Conservation (phyloP, 2,329 filamentous ascomycete genomes). For the Polytolypa hystricis region DNA sequence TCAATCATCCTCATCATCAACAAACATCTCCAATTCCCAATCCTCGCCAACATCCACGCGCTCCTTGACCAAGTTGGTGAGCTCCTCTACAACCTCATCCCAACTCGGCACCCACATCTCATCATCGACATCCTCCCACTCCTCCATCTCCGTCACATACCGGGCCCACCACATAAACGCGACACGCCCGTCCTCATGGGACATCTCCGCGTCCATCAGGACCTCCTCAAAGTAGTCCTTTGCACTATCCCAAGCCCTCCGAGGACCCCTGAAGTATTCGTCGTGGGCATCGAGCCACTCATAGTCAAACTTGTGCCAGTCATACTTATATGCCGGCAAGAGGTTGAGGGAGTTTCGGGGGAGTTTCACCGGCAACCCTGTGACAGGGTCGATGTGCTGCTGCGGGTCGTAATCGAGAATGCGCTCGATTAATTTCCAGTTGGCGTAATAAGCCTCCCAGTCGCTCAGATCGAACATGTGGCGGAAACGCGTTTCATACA, state of each 20-base stretch:
- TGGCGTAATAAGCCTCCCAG: too few relatives aligned
- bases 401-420: too few relatives aligned
- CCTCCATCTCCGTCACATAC: constrained; percentile 17
- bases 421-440: too few relatives aligned
- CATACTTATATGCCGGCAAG: too few relatives aligned
- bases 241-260: constrained; percentile 3
- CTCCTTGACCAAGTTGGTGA: constrained; percentile 17
- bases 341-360: too few relatives aligned
- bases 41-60: constrained; percentile 17
- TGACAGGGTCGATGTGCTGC: too few relatives aligned
- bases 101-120: constrained; percentile 18
- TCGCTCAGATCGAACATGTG: too few relatives aligned
- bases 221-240: constrained; percentile 9
- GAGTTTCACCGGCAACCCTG: too few relatives aligned
- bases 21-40: too few relatives aligned
- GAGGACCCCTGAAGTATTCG: constrained; percentile 7
- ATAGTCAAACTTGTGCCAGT: too few relatives aligned
- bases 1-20: too few relatives aligned
- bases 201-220: constrained; percentile 8
- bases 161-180: constrained; percentile 18
- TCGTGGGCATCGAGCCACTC: constrained; percentile 16
- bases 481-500: too few relatives aligned
- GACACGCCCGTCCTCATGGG: constrained; percentile 10
- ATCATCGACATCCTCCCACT: constrained; percentile 18
- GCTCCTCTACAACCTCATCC: constrained; percentile 17